Base-by-base conservation (phyloP, 2,329 filamentous ascomycete genomes). In the Arthrinium phaeospermum region DNA sequence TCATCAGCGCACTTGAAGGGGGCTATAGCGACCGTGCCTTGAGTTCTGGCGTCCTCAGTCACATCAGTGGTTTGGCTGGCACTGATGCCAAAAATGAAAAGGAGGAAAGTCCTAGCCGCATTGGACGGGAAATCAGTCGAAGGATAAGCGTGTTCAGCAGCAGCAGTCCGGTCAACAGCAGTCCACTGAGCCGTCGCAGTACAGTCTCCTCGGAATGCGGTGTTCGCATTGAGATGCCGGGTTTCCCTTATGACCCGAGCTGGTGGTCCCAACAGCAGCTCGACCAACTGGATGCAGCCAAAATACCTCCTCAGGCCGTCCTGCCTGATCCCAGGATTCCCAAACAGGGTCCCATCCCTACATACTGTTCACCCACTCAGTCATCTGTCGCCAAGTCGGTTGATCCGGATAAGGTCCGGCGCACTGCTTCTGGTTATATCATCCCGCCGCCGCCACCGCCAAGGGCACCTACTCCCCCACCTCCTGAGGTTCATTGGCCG, bases 21-120 rank as follows among this genome's bases (percentile, higher is more conserved):
- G 96, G 96, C 0, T 99, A 99, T 80, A 98, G 95, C 80, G 94
- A 99, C 82, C 91, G 95, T 72, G 96, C 96, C 12, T 84, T 99
- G 68, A 92, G 90, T 70, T 98, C 94, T 46, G 96, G 96, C 64
- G 92, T 98, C 3, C 84, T 98, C 72, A 97, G 95, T 80, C 96
- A 99, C 82, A 81, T 99, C 24, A 94, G 93, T 76, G 96, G 96
- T 7, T 87, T 99, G 51, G 91, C 91, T 53, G 90, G 90, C 53
- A 85, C 85, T 30, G 88, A 86, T 70, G 82, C 81, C 45, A 79
- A 80, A 53, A 75, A 76, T 51, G 81, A 80, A 37, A 83, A 79
- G 71, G 81, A 85, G 45, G 83, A 83, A 70, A 76, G 73, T 57
- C 76, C 73, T 68, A 83, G 81, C 70, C 87, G 89, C 12, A 82